These are phyloP conservation scores for Quercus robur DNA, from an alignment of 306 rosid genomes.

Conservation along the genomic window DNA sequence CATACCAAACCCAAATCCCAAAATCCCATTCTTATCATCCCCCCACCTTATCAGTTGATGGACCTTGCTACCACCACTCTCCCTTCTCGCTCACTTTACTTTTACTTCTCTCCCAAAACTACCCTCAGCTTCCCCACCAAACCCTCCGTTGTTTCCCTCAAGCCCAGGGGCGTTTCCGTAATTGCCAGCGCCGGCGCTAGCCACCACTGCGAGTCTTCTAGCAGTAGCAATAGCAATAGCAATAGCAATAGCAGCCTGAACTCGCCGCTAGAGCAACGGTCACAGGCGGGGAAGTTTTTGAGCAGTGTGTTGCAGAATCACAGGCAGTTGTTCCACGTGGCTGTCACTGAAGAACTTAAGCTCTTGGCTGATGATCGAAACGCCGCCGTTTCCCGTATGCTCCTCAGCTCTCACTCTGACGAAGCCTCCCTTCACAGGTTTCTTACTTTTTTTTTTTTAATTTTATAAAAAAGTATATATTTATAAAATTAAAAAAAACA, in stretches of 20 bases:
- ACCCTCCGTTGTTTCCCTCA: not conserved
- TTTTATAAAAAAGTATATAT: too few relatives aligned
- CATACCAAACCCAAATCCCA: too few relatives aligned
- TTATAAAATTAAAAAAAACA: too few relatives aligned
- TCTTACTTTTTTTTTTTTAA: not conserved
- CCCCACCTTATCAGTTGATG: slow-evolving; percentile 21
- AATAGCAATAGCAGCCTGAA: slow-evolving; percentile 40
- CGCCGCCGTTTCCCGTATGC: slow-evolving; percentile 55
- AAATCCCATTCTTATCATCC: not conserved
- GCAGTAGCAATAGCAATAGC: too few relatives aligned
- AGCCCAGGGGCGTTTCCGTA: slow-evolving; percentile 13
- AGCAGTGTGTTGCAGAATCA: slow-evolving; percentile 74
- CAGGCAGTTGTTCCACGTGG: slow-evolving; percentile 68
- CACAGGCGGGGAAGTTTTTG: slow-evolving; percentile 60
- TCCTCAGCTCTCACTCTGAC: slow-evolving; percentile 37
- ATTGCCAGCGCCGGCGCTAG: slow-evolving; percentile 38
- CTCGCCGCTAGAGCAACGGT: slow-evolving; percentile 66
- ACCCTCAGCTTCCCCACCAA: not conserved
- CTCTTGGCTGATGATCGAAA: slow-evolving; percentile 67
- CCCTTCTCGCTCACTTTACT: slow-evolving; percentile 5
- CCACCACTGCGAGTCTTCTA: slow-evolving; percentile 34
- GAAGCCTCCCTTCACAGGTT: slow-evolving; percentile 86
- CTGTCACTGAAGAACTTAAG: slow-evolving; percentile 67
- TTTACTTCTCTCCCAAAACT: not conserved
- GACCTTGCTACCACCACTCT: slow-evolving; percentile 30